Evolutionary conservation across 805 yeast species (phyloP), one percentile per base, ranked within the genome.

Genomic region (Zygoascus ofunaensis): DNA sequence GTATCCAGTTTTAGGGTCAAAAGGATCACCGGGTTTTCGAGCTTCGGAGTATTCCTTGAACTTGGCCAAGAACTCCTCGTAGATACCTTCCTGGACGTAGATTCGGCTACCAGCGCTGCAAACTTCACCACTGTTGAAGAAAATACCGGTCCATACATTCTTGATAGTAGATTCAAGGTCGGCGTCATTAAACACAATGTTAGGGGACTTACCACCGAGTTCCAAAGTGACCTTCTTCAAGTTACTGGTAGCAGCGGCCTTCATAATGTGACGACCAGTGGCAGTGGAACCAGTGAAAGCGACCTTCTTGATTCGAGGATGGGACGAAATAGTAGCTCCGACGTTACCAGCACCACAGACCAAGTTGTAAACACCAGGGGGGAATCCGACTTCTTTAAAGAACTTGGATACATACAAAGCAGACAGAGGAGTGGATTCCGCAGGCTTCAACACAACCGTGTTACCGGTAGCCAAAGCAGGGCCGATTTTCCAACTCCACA

Each of bases 271-370:
- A 61, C 82, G 79, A 59, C 97, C 97, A 49, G 89, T 82, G 41
- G 82, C 85, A 42, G 96, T 87, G 26, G 96, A 87, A 51, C 97
- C 97, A 47, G 97, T 89, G 69, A 89, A 89, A 4, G 97, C 95
- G 57, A 89, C 73, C 73, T 89, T 87, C 68, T 82, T 80, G 58
- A 89, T 78, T 42, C 69, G 77, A 49, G 68, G 60, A 63, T 83
- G 92, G 8, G 64, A 52, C 2, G 87, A 76, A 50, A 86, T 63
- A 45, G 73, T 69, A 42, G 94, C 94, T 4, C 85, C 84, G 45
- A 70, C 73, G 43, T 73, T 64, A 42, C 94, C 95, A 54, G 64
- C 73, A 2, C 86, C 95, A 40, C 81, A 73, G 45, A 83, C 63
- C 36, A 85, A 74, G 64, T 82, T 83, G 52, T 80, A 72, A 18